Evolutionary conservation across 1,284 basidiomycete genomes (phyloP).

Genomic region (Marasmius tenuissimus): DNA sequence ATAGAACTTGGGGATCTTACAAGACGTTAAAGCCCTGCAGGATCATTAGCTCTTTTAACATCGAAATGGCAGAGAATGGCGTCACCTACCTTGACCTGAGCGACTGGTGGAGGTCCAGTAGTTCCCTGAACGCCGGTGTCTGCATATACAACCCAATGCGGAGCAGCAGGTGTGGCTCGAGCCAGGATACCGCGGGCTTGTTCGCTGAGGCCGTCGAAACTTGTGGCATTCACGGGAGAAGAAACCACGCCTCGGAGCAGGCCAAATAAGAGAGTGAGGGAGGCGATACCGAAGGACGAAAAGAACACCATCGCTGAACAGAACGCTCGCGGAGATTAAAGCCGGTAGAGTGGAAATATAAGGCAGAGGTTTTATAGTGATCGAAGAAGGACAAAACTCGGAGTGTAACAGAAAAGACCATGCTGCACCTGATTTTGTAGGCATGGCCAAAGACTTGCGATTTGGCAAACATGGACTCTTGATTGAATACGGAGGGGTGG

Average conservation of each 20-base stretch:
- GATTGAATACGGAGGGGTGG: too few relatives aligned
- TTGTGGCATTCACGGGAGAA: slow-evolving; percentile 20
- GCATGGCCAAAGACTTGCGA: background rate
- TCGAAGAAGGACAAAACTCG: background rate
- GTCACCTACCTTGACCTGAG: slow-evolving; percentile 33
- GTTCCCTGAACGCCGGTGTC: slow-evolving; percentile 39
- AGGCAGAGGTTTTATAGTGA: background rate
- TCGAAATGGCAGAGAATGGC: background rate
- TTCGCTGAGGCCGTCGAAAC: slow-evolving; percentile 24
- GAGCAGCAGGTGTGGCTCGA: slow-evolving; percentile 37
- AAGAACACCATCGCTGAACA: slow-evolving; percentile 2
- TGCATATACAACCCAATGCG: slow-evolving; percentile 44
- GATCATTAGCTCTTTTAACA: background rate
- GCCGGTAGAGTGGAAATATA: background rate
- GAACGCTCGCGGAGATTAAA: background rate
- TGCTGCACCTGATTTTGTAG: background rate
- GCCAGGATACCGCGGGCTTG: slow-evolving; percentile 39
- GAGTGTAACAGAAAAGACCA: background rate
- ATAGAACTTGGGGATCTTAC: slow-evolving; percentile 28
- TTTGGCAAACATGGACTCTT: background rate
- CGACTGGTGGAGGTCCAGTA: slow-evolving; percentile 35
- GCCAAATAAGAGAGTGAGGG: slow-evolving; percentile 14
- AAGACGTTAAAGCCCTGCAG: slow-evolving; percentile 49
- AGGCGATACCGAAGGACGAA: slow-evolving; percentile 13
- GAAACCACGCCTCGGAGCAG: slow-evolving; percentile 14